Percentiles rank a stretch among this genome's conserved stretches.
phyloP scores from a whole-genome alignment of 2,329 filamentous ascomycete species.

The Cryphonectria carpinicola region DNA sequence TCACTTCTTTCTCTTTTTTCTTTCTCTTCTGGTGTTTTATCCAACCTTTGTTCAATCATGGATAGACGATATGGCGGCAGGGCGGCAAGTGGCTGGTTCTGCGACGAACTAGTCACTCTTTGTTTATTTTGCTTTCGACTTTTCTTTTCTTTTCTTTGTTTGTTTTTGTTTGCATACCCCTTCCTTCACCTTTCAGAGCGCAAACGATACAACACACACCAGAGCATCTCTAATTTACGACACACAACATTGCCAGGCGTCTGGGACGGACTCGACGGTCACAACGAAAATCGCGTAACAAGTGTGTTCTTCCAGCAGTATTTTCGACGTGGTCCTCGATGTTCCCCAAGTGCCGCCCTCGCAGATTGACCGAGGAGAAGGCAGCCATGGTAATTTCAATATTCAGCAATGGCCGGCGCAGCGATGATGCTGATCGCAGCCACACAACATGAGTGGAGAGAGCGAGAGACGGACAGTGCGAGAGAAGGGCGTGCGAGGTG shows the following conservation, averaged over 20 bases:
- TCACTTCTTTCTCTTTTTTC: conserved; percentile 14
- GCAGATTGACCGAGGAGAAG: conserved; percentile 16
- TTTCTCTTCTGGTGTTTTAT: neutral
- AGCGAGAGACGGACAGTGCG: neutral
- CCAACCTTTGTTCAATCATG: neutral
- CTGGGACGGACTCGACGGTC: neutral
- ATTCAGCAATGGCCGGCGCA: neutral
- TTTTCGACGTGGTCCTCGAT: neutral
- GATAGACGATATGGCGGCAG: conserved; percentile 23
- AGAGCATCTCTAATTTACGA: conserved; percentile 15
- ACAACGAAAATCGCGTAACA: neutral
- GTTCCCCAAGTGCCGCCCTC: conserved; percentile 6
- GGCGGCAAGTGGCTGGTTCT: conserved; percentile 18
- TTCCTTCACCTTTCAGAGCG: neutral
- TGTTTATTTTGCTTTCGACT: neutral
- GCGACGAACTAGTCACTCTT: conserved; percentile 13
- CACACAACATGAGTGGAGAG: conserved; percentile 7
- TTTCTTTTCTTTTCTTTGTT: no score
- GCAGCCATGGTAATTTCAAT: conserved; percentile 8
- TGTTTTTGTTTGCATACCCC: neutral
- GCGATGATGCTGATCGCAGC: neutral
- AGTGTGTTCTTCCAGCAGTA: neutral
- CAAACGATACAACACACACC: neutral
- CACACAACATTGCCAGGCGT: neutral
- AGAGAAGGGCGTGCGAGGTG: conserved; percentile 1